Evolutionary conservation across 495 filamentous ascomycete species (phyloP).

Genomic region (Neurospora cerealis): DNA sequence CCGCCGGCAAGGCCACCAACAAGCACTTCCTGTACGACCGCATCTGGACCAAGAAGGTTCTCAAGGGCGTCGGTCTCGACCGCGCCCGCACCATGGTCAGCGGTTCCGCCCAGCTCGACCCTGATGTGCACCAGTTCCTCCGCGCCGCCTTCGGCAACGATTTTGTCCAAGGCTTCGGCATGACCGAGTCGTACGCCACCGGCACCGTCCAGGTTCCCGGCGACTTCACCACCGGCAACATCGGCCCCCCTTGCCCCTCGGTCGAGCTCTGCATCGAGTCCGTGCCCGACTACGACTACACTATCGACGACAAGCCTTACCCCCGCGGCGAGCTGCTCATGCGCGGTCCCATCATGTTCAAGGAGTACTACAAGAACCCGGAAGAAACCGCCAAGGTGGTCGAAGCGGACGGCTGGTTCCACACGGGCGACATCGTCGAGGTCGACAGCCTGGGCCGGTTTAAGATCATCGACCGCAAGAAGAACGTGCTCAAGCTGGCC

Average conservation of each 20-base stretch:
- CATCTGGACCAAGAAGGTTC: conserved; percentile 86
- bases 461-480: conserved; percentile 88
- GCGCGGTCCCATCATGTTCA: conserved; percentile 68
- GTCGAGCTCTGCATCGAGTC: conserved; percentile 76
- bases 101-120: conserved; percentile 86
- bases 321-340: conserved; percentile 87
- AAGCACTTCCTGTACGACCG: conserved; percentile 82
- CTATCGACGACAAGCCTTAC: conserved; percentile 79
- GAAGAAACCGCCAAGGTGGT: conserved; percentile 78
- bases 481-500: conserved; percentile 96
- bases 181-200: conserved; percentile 91
- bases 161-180: conserved; percentile 83
- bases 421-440: conserved; percentile 80
- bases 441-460: conserved; percentile 82
- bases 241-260: conserved; percentile 56
- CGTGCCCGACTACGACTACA: conserved; percentile 93
- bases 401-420: conserved; percentile 90
- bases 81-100: conserved; percentile 64
- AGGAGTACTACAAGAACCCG: conserved; percentile 78
- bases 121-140: conserved; percentile 78
- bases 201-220: conserved; percentile 53
- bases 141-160: conserved; percentile 70
- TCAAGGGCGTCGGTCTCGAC: conserved; percentile 71
- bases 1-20: conserved; percentile 61
- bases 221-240: conserved; percentile 73